Percentiles rank a stretch among this genome's conserved stretches.
Evolutionary conservation across 306 rosid genomes (phyloP).

Genomic region (Rosa rugosa): DNA sequence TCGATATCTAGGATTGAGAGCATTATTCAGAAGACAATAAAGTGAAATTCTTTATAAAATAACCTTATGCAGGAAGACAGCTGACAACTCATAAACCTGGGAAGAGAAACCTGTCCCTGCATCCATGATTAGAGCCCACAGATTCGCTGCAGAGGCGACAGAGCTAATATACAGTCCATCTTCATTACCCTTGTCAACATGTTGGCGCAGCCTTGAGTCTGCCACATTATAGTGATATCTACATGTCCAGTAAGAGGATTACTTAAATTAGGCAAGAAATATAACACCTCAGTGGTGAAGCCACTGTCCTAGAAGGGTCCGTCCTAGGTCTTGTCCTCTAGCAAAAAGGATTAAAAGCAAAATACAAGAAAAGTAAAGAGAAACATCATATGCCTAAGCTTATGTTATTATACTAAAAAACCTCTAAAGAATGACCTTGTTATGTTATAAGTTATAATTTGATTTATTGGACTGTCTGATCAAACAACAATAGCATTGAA

Average conservation of each 20-base stretch:
- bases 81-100: constrained; percentile 86
- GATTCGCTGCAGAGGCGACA: constrained; percentile 71
- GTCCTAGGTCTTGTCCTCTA: not conserved
- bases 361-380: not conserved
- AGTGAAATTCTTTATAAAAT: constrained; percentile 16
- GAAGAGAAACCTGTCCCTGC: constrained; percentile 87
- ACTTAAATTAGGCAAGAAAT: constrained; percentile 27
- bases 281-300: not conserved
- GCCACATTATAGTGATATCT: constrained; percentile 96
- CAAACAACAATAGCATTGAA: not conserved
- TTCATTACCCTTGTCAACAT: constrained; percentile 92
- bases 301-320: not conserved
- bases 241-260: constrained; percentile 26
- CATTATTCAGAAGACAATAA: constrained; percentile 20
- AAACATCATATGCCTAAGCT: not conserved
- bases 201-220: constrained; percentile 79
- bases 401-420: not conserved
- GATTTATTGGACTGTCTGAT: not conserved
- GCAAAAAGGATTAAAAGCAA: too few relatives aligned
- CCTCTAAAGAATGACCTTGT: not conserved
- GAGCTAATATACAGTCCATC: constrained; percentile 87
- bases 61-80: constrained; percentile 86
- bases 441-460: not conserved
- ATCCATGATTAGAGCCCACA: constrained; percentile 95
- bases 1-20: constrained; percentile 13